Evolutionary conservation across 805 yeast species (phyloP), one percentile per base, ranked within the genome.

Genomic region (Pichia manshurica): DNA sequence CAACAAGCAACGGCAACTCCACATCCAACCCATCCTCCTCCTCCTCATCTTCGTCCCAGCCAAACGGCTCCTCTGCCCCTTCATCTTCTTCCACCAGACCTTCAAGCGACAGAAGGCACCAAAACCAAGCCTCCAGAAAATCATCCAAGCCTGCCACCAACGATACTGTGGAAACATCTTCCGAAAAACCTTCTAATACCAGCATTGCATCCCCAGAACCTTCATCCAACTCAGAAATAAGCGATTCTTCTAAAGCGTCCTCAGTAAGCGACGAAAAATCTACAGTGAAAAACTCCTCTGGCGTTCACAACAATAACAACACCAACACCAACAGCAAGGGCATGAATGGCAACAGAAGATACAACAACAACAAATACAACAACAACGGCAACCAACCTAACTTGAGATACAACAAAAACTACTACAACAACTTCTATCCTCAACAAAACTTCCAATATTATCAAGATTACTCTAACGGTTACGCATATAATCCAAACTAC

Each of bases 271-370:
- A n/a, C 29, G 29, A 25, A 7, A 25, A 10, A 25, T 8, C 10
- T 10, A 7, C 7, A 10, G 29, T 25, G 29, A 25, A 25, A 39
- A 39, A 39, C 10, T 5, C 41, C 10, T 5, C 41, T 10, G 17
- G 39, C 22, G 35, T 40, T 19, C 41, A 36, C 23, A 45, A 38
- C 34, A 46, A 38, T 45, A 45, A 41, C 47, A 44, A 7, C 17
- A 48, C 52, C 19, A 40, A 52, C 17, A 53, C 56, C 42, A 49
- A 39, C 23, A 46, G 22, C 46, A 45, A 41, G 48, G 46, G 12
- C 17, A 48, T 53, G 20, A 40, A 52, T 20, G 54, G 56, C 42
- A 49, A 39, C 23, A 46, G 22, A 34, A 45, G 7, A 16, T 42
- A 35, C 25, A 50, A 29, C 17, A 41, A 33, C 19, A 45, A 44